Percentiles rank a stretch among this genome's conserved stretches.
phyloP scores from a whole-genome alignment of 305 asterid genomes.

The Vinca major region DNA sequence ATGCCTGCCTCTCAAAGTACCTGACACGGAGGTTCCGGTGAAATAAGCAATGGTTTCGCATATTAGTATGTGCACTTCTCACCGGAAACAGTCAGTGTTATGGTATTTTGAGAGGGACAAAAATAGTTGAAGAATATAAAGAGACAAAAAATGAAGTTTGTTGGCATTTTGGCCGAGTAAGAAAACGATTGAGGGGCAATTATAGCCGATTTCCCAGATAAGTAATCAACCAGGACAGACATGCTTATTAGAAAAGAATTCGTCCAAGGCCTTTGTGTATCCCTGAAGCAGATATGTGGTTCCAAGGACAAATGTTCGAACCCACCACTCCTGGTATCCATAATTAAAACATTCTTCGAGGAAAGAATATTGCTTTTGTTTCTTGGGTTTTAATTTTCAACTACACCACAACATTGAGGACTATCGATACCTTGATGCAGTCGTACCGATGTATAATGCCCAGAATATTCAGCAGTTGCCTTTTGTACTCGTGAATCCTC shows the following conservation, averaged over 20 bases:
- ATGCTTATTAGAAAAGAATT: not conserved
- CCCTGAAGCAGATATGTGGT: not conserved
- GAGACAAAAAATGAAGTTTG: too few species aligned
- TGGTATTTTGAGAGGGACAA: too few species aligned
- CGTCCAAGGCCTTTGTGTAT: not conserved
- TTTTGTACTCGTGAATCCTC: conserved; percentile 34
- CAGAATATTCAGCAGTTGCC: conserved; percentile 32
- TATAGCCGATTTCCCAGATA: too few species aligned
- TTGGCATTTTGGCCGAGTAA: too few species aligned
- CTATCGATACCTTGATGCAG: conserved; percentile 32
- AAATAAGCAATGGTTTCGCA: too few species aligned
- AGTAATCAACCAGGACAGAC: not conserved
- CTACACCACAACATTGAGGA: not conserved
- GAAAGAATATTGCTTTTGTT: not conserved
- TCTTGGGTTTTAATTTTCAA: not conserved
- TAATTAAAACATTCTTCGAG: not conserved
- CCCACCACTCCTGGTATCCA: not conserved
- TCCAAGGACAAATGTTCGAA: not conserved
- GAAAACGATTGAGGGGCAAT: too few species aligned
- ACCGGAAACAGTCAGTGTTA: too few species aligned
- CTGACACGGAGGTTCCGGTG: too few species aligned
- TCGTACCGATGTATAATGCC: conserved; percentile 38
- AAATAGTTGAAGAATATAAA: too few species aligned
- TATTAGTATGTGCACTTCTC: too few species aligned
- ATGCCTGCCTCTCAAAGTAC: too few species aligned